Evolutionary conservation across 306 rosid species (phyloP), one percentile per base, ranked within the genome.

Genomic region (Quercus glauca): DNA sequence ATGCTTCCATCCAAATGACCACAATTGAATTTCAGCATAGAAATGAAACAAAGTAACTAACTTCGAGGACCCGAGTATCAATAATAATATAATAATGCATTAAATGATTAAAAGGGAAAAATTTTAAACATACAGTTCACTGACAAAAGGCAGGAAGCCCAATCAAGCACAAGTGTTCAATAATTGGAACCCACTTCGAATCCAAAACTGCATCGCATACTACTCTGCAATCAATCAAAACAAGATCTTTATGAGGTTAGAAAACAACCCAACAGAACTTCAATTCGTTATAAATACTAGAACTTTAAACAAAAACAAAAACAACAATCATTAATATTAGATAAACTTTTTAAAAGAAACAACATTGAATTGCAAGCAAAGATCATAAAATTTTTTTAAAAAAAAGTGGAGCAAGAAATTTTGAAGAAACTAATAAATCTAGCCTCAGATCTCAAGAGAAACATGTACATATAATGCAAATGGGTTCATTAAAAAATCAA

Each of bases 161-260:
- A 84, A 81, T 73, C 49, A 55, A 55, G 25, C 49, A 13, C 61
- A 28, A 64, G 33, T 3, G 55, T 73, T 55, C 74, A 25, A 73
- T 64, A 23, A 17, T 61, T 28, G 67, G 25, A 70, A 51, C 55
- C 3, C 78, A 80, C 37, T 64, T 55, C n/a, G 73, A 52, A 57
- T 64, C 53, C 57, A 57, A 76, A 55, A 58, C 64, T 17, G 41
- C 71, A 35, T 80, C 70, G 63, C 51, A 77, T 57, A 58, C 76
- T 82, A 86, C 84, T 88, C 91, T 87, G 91, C 88, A 87, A 70
- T 63, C 15, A n/a, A 53, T 4, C 81, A 79, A 76, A 60, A 19
- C 35, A 9, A 37, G 23, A 21, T 12, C 33, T 8, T 51, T 56
- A 37, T 25, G 73, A 71, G 31, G 26, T 71, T 43, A 18, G 56